Evolutionary conservation across 1,284 basidiomycete species (phyloP).

Genomic region (Meira miltonrushii): DNA sequence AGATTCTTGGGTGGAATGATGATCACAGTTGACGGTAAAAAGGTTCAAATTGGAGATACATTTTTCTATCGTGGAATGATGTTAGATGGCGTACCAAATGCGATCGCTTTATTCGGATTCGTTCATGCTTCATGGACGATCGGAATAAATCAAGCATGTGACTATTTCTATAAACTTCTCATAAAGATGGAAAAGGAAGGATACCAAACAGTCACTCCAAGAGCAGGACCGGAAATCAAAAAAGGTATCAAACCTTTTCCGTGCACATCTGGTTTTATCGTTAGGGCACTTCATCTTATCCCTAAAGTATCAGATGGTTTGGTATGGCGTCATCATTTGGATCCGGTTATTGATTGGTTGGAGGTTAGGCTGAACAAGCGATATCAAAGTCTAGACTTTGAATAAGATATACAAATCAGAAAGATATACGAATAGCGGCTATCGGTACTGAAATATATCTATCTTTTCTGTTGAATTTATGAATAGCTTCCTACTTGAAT

Average conservation of each 20-base stretch:
- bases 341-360: too few relatives aligned
- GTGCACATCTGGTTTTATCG: neutral
- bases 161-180: neutral
- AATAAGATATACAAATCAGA: too few relatives aligned
- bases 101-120: conserved; percentile 41
- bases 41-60: conserved; percentile 20
- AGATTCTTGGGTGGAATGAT: conserved; percentile 36
- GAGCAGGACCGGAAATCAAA: neutral
- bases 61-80: conserved; percentile 48
- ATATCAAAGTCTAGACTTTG: too few relatives aligned
- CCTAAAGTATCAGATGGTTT: neutral
- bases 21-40: conserved; percentile 39
- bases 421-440: too few relatives aligned
- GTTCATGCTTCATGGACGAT: conserved; percentile 51
- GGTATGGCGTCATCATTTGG: too few relatives aligned
- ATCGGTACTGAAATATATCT: too few relatives aligned
- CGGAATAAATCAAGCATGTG: conserved; percentile 15
- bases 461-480: too few relatives aligned
- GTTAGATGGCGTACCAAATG: conserved; percentile 49
- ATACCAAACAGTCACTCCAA: neutral
- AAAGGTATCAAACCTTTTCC: neutral
- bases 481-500: too few relatives aligned
- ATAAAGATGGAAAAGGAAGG: neutral
- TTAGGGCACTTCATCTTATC: neutral
- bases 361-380: too few relatives aligned